These are phyloP conservation scores for Paramecium sonneborni DNA, from an alignment of 73 alveolate species.

Conservation along the genomic window DNA sequence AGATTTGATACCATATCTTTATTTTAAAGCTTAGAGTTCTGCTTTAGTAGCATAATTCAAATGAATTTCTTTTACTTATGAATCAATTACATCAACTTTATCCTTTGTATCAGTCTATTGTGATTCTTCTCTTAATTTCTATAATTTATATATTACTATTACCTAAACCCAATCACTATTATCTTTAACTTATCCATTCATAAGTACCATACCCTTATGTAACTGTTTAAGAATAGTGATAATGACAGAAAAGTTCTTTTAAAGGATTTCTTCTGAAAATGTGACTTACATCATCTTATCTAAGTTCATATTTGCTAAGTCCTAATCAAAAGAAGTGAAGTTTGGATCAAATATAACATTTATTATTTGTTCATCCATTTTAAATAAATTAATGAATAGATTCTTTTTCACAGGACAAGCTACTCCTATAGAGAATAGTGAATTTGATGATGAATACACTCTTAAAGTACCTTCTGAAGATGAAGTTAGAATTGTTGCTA, in stretches of 20 bases:
- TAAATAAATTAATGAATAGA: conserved; percentile 18
- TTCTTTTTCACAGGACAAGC: conserved; percentile 14
- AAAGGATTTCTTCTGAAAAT: conserved; percentile 23
- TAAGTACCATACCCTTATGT: conserved; percentile 29
- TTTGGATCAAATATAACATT: conserved; percentile 53
- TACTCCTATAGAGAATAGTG: neutral
- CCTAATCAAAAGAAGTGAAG: conserved; percentile 54
- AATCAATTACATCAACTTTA: neutral
- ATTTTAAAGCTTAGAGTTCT: conserved; percentile 7
- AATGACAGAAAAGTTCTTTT: conserved; percentile 34
- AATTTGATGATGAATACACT: conserved; percentile 42
- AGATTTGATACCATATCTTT: neutral
- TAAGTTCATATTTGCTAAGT: neutral
- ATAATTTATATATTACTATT: neutral
- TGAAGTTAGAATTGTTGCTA: conserved; percentile 20
- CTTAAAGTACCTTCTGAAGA: conserved; percentile 28
- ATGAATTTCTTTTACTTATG: conserved; percentile 24
- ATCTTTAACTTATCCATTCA: conserved; percentile 6
- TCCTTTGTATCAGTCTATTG: conserved; percentile 16
- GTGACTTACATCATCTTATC: conserved; percentile 34
- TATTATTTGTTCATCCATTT: conserved; percentile 23
- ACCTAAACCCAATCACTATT: conserved; percentile 25
- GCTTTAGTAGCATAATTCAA: conserved; percentile 46
- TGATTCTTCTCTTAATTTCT: conserved; percentile 30
- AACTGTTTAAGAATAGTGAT: conserved; percentile 44